Conservation (phyloP, 1,139 yeast genomes). For the Wickerhamiella infanticola region DNA sequence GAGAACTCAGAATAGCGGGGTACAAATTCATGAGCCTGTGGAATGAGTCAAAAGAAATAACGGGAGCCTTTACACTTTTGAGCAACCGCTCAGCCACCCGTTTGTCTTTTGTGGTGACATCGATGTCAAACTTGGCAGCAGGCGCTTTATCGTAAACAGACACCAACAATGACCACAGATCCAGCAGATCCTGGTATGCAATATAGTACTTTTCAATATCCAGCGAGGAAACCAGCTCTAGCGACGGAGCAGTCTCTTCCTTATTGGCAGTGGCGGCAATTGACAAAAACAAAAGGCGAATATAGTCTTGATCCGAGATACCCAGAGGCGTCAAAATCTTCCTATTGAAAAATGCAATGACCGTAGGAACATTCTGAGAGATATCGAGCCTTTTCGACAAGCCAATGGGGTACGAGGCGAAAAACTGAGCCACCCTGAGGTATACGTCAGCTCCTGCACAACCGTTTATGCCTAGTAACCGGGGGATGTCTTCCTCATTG, state of each 20-base stretch:
- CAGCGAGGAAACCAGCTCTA: constrained; percentile 2
- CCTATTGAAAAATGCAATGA: constrained; percentile 10
- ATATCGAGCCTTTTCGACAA: not conserved
- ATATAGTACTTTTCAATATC: constrained; percentile 9
- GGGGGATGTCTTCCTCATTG: constrained; percentile 2
- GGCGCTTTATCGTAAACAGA: constrained; percentile 11
- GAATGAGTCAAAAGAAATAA: constrained; percentile 8
- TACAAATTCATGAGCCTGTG: constrained; percentile 2
- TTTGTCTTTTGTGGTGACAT: not conserved
- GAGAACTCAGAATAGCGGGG: constrained; percentile 8
- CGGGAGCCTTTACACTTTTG: constrained; percentile 9
- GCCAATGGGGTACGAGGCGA: constrained; percentile 7
- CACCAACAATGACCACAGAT: constrained; percentile 7
- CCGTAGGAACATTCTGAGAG: constrained; percentile 2
- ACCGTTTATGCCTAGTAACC: constrained; percentile 6
- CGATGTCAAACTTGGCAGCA: not conserved
- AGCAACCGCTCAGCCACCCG: constrained; percentile 6
- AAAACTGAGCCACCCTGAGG: constrained; percentile 10
- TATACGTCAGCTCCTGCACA: constrained; percentile 8
- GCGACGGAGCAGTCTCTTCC: not conserved
- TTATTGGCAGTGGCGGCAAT: constrained; percentile 3
- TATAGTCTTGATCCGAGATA: constrained; percentile 2
- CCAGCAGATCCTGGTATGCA: constrained; percentile 10
- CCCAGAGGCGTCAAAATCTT: constrained; percentile 5
- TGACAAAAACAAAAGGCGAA: constrained; percentile 4